A percentile compares a stretch with the other conserved stretches of the same genome.
Evolutionary conservation across 352 stramenopile species (phyloP).

Genomic region (Globisporangium mamillatum): DNA sequence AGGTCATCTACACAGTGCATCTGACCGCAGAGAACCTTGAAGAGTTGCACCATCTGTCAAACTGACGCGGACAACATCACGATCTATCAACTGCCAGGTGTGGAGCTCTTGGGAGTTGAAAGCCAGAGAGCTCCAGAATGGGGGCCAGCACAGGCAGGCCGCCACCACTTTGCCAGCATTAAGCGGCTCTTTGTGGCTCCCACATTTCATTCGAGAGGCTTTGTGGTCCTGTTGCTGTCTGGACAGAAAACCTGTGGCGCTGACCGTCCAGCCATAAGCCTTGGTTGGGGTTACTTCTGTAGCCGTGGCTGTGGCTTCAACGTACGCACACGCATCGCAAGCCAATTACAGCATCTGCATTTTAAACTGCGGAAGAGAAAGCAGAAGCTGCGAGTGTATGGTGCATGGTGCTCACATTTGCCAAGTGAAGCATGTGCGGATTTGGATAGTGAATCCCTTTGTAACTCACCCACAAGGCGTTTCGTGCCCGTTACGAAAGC

Average conservation of each 20-base stretch:
- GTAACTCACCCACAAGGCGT: not conserved
- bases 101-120: not conserved
- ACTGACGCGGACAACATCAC: slow-evolving; percentile 1
- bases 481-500: slow-evolving; percentile 1
- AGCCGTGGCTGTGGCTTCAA: not conserved
- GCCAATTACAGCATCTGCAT: not conserved
- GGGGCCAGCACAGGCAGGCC: not conserved
- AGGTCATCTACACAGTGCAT: not conserved
- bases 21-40: not conserved
- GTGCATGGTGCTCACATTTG: not conserved
- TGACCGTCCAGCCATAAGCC: not conserved
- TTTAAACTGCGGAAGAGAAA: not conserved
- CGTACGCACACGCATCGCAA: not conserved
- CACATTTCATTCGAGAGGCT: not conserved
- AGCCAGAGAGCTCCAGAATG: slow-evolving; percentile 1
- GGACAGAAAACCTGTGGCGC: not conserved
- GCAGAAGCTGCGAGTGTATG: not conserved
- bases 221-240: not conserved
- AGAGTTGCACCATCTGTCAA: slow-evolving; percentile 5
- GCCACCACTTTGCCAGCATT: not conserved
- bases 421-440: not conserved
- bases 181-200: slow-evolving; percentile 1
- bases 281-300: too few species aligned
- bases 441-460: not conserved
- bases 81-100: not conserved